Evolutionary conservation across 2,329 filamentous ascomycete genomes (phyloP).

Genomic region (Coniochaeta sp.): DNA sequence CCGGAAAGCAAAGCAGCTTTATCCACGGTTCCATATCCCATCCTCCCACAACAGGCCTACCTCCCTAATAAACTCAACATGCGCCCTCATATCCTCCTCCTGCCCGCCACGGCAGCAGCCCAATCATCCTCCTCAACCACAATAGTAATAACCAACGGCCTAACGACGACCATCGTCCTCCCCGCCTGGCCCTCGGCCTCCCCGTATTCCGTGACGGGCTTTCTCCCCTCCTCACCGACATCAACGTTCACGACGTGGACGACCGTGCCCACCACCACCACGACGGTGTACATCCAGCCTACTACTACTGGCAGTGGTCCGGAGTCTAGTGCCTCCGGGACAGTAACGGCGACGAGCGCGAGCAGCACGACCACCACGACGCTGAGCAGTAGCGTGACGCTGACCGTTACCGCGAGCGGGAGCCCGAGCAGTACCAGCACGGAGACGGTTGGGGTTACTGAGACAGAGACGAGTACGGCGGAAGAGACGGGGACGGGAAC

Average conservation of each 20-base stretch:
- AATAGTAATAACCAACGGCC: constrained; percentile 12
- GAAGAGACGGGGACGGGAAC: neutral
- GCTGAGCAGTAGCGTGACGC: neutral
- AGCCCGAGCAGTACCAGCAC: neutral
- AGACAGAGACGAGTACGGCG: neutral
- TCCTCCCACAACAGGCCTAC: too few relatives aligned
- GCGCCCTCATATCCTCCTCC: neutral
- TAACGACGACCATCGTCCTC: constrained; percentile 13
- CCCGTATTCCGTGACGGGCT: constrained; percentile 4
- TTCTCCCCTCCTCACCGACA: neutral
- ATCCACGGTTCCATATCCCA: too few relatives aligned
- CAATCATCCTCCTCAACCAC: constrained; percentile 11
- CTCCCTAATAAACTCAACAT: too few relatives aligned
- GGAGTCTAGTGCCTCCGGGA: neutral
- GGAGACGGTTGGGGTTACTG: too few relatives aligned
- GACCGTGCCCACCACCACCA: constrained; percentile 9
- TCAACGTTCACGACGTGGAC: constrained; percentile 7
- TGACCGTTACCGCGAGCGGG: neutral
- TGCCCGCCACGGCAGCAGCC: constrained; percentile 15
- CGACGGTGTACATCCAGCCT: constrained; percentile 2
- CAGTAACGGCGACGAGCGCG: neutral
- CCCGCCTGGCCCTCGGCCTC: constrained; percentile 14
- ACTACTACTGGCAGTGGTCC: too few relatives aligned
- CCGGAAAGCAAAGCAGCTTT: too few relatives aligned
- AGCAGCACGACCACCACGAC: neutral